Percentiles rank a stretch among this genome's conserved stretches.
These are phyloP conservation scores for Dovyalis caffra DNA, from an alignment of 345 rosid species.

Conservation along the genomic window DNA sequence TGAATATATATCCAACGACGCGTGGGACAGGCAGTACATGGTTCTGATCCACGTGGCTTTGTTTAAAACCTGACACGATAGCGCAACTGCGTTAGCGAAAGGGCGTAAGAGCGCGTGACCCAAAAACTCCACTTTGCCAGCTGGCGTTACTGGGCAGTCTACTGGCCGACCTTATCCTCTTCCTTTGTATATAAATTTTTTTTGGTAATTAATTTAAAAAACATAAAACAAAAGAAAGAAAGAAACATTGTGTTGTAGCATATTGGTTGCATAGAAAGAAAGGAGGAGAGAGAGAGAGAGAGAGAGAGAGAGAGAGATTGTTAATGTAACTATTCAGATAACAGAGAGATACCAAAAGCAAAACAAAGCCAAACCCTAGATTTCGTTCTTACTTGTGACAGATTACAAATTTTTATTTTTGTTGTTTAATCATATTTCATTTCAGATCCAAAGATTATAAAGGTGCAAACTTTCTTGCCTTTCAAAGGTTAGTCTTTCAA, in stretches of 20 bases:
- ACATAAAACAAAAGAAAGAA: neutral
- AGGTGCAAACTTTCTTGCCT: slow-evolving; percentile 15
- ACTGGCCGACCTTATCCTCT: slow-evolving; percentile 79
- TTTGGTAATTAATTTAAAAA: neutral
- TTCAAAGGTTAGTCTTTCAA: slow-evolving; percentile 27
- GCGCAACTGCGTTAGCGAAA: neutral
- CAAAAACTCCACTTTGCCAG: slow-evolving; percentile 36
- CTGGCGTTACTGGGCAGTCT: slow-evolving; percentile 49
- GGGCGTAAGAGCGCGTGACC: slow-evolving; percentile 41
- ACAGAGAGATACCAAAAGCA: slow-evolving; percentile 16
- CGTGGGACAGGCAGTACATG: slow-evolving; percentile 4
- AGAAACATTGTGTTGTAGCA: neutral
- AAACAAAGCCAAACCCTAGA: slow-evolving; percentile 44
- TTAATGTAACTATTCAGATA: slow-evolving; percentile 22
- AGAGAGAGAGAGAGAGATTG: neutral
- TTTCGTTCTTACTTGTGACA: slow-evolving; percentile 19
- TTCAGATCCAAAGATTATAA: slow-evolving; percentile 31
- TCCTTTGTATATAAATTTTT: slow-evolving; percentile 5
- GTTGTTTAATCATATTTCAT: neutral
- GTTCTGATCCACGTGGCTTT: neutral
- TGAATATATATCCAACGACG: neutral
- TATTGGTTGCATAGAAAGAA: neutral
- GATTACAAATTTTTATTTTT: neutral
- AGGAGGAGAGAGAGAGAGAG: neutral
- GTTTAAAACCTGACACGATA: slow-evolving; percentile 15